Percentiles rank a stretch among this genome's conserved stretches.
Evolutionary conservation across 768 basidiomycete species (phyloP).

Genomic region (Vararia minispora): DNA sequence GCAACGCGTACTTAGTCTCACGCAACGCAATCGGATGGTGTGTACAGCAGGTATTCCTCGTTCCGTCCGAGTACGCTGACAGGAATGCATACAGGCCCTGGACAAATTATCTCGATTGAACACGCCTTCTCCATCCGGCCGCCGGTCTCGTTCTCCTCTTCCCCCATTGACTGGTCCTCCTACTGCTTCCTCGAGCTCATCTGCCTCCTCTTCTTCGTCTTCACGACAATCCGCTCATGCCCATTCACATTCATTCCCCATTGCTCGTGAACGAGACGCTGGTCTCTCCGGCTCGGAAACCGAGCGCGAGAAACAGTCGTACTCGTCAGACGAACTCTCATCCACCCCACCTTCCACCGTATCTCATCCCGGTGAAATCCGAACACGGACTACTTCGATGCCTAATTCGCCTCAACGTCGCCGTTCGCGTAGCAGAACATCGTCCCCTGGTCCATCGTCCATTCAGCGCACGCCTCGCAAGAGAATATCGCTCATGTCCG

Average conservation of each 20-base stretch:
- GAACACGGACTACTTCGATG: slow-evolving; percentile 35
- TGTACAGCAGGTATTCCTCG: slow-evolving; percentile 20
- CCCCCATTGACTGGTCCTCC: slow-evolving; percentile 20
- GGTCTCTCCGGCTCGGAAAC: slow-evolving; percentile 68
- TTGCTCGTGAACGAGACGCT: slow-evolving; percentile 16
- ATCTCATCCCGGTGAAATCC: slow-evolving; percentile 17
- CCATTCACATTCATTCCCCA: slow-evolving; percentile 20
- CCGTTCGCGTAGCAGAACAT: slow-evolving; percentile 16
- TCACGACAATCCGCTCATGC: slow-evolving; percentile 15
- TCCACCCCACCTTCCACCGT: slow-evolving; percentile 26
- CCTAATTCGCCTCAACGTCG: slow-evolving; percentile 29
- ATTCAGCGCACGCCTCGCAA: slow-evolving; percentile 30
- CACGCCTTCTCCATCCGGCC: slow-evolving; percentile 41
- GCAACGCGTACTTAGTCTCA: slow-evolving; percentile 58
- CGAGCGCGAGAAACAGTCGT: slow-evolving; percentile 47
- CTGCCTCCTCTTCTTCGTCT: slow-evolving; percentile 16
- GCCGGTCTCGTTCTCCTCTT: slow-evolving; percentile 24
- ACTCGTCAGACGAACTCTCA: slow-evolving; percentile 28
- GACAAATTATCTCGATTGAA: slow-evolving; percentile 42
- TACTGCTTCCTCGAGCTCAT: slow-evolving; percentile 24
- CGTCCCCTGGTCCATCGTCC: slow-evolving; percentile 30
- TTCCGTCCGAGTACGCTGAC: too few relatives aligned
- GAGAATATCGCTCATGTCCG: slow-evolving; percentile 26
- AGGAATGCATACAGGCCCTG: slow-evolving; percentile 7
- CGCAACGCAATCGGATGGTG: slow-evolving; percentile 66